Evolutionary conservation across 2,329 filamentous ascomycete species (phyloP), one percentile per base, ranked within the genome.

Genomic region (Escovopsis weberi): DNA sequence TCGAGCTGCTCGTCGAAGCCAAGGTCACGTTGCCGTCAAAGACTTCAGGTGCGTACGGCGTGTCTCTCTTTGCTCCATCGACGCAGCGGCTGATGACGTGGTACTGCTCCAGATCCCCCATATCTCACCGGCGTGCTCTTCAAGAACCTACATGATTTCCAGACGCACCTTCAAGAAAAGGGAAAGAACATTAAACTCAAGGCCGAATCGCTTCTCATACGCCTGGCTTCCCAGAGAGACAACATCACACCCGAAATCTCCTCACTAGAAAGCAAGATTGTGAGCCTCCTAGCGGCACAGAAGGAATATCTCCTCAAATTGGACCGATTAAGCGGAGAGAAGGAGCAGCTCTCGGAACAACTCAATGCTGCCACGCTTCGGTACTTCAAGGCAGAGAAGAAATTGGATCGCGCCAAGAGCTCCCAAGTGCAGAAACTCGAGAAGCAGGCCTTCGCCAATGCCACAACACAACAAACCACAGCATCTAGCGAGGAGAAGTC

Each of bases 381-480:
- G 50, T 96, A 94, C 56, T 85, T 96, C 67, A 85, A 93, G 51
- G 91, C 91, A 0, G 91, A 98, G 60, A 93, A 94, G 67, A 91
- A 87, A 59, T 69, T 96, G 41, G 91, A 98, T 59, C 78, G 91
- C 37, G 77, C 82, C 23, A 89, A 85, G 61, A 98, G 91, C 57
- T 67, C 79, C 12, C 87, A 94, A 44, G 87, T 95, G 2, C 84
- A 88, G 47, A 94, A 94, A 59, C 64, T 98, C 46, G 91, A 96
- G 59, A 83, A 86, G 54, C 85, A 94, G 62, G 87, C 88, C 30
- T 75, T 88, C 41, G 74, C 84, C 45, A 81, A 81, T 44, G 76
- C 73, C 6, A 23, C 23, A 23, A 68, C 72, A 63, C 74, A 46
- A 77, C 60, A 55, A 19, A 43, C 57, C n/a, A 50, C 51, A 12